Percentiles rank a stretch among this genome's conserved stretches.
These are phyloP conservation scores for Arthrobotrys sinensis DNA, from an alignment of 2,329 filamentous ascomycete genomes.

Conservation along the genomic window DNA sequence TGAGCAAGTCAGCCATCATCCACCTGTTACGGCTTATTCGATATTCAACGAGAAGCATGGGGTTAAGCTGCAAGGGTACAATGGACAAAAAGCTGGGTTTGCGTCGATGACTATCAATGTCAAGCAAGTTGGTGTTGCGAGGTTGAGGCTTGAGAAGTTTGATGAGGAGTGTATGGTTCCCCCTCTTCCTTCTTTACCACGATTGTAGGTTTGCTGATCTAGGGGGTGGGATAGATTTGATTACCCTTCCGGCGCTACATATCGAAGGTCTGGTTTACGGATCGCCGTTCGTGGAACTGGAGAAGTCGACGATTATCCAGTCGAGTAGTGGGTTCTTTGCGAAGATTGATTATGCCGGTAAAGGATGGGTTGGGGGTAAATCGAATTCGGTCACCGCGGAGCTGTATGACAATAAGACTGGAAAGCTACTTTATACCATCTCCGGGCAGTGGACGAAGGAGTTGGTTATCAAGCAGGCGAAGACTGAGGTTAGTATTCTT, in stretches of 20 bases:
- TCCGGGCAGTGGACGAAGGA: slow-evolving; percentile 91
- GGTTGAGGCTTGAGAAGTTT: slow-evolving; percentile 71
- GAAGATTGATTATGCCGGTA: slow-evolving; percentile 92
- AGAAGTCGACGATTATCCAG: slow-evolving; percentile 85
- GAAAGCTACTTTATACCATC: slow-evolving; percentile 82
- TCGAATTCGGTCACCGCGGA: slow-evolving; percentile 89
- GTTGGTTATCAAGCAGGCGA: slow-evolving; percentile 80
- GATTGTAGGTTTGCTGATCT: neutral
- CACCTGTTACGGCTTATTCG: slow-evolving; percentile 92
- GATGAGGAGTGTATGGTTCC: slow-evolving; percentile 68
- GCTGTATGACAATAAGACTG: slow-evolving; percentile 78
- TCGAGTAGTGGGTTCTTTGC: slow-evolving; percentile 89
- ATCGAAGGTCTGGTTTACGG: slow-evolving; percentile 93
- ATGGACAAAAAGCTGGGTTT: slow-evolving; percentile 96
- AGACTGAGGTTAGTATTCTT: slow-evolving; percentile 38
- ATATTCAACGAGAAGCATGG: slow-evolving; percentile 90
- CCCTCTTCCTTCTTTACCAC: neutral
- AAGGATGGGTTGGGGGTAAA: slow-evolving; percentile 94
- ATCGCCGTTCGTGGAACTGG: slow-evolving; percentile 90
- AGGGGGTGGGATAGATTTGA: slow-evolving; percentile 74
- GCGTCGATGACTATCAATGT: slow-evolving; percentile 88
- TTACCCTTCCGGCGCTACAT: slow-evolving; percentile 90
- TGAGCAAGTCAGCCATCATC: slow-evolving; percentile 96
- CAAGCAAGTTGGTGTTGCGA: slow-evolving; percentile 91
- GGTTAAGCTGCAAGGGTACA: slow-evolving; percentile 87